These are phyloP conservation scores for Lachnellula occidentalis DNA, from an alignment of 2,329 filamentous ascomycete species.

Conservation along the genomic window DNA sequence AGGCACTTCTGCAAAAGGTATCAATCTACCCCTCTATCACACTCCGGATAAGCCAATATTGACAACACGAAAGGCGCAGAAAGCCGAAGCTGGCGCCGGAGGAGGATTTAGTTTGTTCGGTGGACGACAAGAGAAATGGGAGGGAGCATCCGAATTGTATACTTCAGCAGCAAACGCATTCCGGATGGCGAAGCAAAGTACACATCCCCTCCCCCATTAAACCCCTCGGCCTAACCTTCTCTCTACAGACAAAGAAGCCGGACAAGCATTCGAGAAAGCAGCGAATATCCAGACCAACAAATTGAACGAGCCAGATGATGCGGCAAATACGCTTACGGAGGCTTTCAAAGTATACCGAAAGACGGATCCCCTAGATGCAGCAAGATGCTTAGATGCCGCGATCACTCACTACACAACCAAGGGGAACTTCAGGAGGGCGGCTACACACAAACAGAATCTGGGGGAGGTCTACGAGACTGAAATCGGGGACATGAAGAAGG, in stretches of 20 bases:
- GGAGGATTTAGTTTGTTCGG: slow-evolving; percentile 88
- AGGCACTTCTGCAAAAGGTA: slow-evolving; percentile 74
- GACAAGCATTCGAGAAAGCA: slow-evolving; percentile 78
- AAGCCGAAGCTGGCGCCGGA: slow-evolving; percentile 66
- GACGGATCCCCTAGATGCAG: slow-evolving; percentile 76
- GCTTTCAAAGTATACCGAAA: slow-evolving; percentile 95
- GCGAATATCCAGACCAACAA: slow-evolving; percentile 75
- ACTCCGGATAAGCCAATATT: slow-evolving; percentile 16
- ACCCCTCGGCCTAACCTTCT: slow-evolving; percentile 3
- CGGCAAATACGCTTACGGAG: slow-evolving; percentile 80
- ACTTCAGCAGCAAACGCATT: slow-evolving; percentile 88
- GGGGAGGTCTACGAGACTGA: slow-evolving; percentile 83
- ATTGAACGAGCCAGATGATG: slow-evolving; percentile 87
- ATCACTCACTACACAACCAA: slow-evolving; percentile 83
- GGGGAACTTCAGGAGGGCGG: slow-evolving; percentile 86
- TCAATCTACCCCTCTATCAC: slow-evolving; percentile 29
- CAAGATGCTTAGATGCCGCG: slow-evolving; percentile 70
- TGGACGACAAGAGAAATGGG: slow-evolving; percentile 79
- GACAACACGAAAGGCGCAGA: slow-evolving; percentile 66
- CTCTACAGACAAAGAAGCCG: slow-evolving; percentile 70
- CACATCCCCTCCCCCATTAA: slow-evolving; percentile 19
- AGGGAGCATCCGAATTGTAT: slow-evolving; percentile 83
- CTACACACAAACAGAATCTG: slow-evolving; percentile 82
- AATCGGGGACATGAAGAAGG: slow-evolving; percentile 69
- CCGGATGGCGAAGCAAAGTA: slow-evolving; percentile 79